Conservation (phyloP, 768 basidiomycete genomes). For the Kwoniella sp. region DNA sequence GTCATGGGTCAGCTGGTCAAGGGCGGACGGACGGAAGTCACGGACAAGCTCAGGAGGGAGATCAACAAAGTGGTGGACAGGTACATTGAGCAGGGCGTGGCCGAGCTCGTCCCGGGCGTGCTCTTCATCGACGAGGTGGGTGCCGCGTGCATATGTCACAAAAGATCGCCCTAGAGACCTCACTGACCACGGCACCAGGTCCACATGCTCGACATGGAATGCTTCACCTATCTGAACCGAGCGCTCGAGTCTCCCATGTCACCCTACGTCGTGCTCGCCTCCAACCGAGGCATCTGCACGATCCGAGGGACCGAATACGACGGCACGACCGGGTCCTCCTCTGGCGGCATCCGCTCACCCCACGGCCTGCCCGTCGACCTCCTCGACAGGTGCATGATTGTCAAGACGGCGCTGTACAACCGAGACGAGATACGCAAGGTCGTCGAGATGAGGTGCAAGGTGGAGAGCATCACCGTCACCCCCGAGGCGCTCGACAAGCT, state of each 20-base stretch:
- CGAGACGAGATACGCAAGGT: slow-evolving; percentile 81
- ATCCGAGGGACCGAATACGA: slow-evolving; percentile 77
- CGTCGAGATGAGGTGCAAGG: slow-evolving; percentile 74
- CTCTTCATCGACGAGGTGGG: slow-evolving; percentile 96
- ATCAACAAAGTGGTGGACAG: slow-evolving; percentile 96
- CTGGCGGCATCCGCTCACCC: slow-evolving; percentile 71
- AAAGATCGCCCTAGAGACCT: too few species aligned
- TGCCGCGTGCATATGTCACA: neutral
- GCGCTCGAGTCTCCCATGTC: slow-evolving; percentile 94
- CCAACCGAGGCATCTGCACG: slow-evolving; percentile 86
- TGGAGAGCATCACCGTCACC: slow-evolving; percentile 76
- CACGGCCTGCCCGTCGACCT: slow-evolving; percentile 93
- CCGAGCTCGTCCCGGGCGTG: slow-evolving; percentile 95
- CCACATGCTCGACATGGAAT: slow-evolving; percentile 99
- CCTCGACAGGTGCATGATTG: slow-evolving; percentile 91
- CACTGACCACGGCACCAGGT: slow-evolving; percentile 57
- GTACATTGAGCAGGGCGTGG: slow-evolving; percentile 97
- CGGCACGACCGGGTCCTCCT: slow-evolving; percentile 29
- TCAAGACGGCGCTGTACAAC: slow-evolving; percentile 79
- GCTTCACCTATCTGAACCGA: slow-evolving; percentile 96
- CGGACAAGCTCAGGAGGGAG: slow-evolving; percentile 89
- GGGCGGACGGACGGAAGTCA: slow-evolving; percentile 89
- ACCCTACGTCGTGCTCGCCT: slow-evolving; percentile 93
- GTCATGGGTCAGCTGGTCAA: slow-evolving; percentile 89
- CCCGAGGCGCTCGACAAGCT: slow-evolving; percentile 72